Evolutionary conservation across 2,329 filamentous ascomycete species (phyloP), one percentile per base, ranked within the genome.

Genomic region (Metarhizium robertsii): DNA sequence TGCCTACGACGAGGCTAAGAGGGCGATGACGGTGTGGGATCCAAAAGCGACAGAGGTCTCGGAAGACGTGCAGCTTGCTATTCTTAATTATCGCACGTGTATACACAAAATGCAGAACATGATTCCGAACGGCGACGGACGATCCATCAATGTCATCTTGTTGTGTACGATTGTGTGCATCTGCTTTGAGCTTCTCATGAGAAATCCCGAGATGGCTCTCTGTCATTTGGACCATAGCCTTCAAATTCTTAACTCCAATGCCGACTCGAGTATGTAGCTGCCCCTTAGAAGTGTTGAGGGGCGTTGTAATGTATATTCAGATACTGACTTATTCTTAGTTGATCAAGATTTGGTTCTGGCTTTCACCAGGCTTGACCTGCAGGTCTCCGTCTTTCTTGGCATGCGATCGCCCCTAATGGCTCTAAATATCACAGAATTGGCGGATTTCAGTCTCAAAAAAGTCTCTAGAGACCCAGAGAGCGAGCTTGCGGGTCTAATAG

Each of bases 181-280:
- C 14, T 61, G 55, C 45, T 60, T 60, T 25, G 58, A 61, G 52
- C 40, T 61, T n/a, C 53, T 55, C 8, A 60, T 59, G 34, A 51
- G 50, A 13, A 49, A 57, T 11, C 43, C 54, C 1, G 50, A 38
- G 2, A 43, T 49, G 20, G 60, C 60, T 6, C 48, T 58, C 7
- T 56, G 50, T 20, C 60, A 61, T 34, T 53, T 61, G 6, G 55
- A 60, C 13, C 43, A 57, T 32, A 50, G 56, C 8, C 36, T 60
- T 5, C 54, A 54, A 25, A 52, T 60, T 8, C 50, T 60, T 2
- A 53, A 46, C 32, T 50, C 49, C 25, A 59, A 59, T 57, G 29
- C 55, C 3, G 45, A 59, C 50, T 36, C 38, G 11, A 50, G 57
- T 59, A 32, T 30, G 52, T 25, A 11, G 13, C 25, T 8, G 5